Evolutionary conservation across 1,139 yeast genomes (phyloP), one percentile per base, ranked within the genome.

Genomic region (Sugiyamaella castrensis): DNA sequence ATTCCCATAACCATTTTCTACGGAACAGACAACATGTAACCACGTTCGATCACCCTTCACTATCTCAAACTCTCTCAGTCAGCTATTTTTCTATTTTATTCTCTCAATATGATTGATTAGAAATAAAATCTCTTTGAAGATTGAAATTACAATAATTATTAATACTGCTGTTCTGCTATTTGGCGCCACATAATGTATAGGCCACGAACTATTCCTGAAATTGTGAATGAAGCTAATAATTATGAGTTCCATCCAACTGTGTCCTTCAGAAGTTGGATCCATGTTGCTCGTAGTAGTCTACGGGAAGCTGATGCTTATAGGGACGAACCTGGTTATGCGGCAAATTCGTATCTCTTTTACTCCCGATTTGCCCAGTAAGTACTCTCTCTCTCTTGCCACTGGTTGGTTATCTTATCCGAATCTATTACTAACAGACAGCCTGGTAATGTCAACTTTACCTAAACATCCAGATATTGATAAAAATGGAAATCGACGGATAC

Each of bases 261-360:
- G 19, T 73, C 79, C 1, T 62, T 76, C 42, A 64, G 67, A 38
- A 58, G 71, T n/a, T 77, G 81, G 73, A 56, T 76, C 12, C 69
- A 77, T 47, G 66, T 77, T 32, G 70, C 77, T 15, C 59, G 66
- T 12, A 65, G 72, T 10, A 58, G 74, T 27, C 57, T 70, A 37
- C 66, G 64, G 8, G 70, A 79, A 69, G 82, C 81, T 0, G 67
- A 68, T 34, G 62, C 72, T 12, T 77, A 73, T 60, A 68, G 69
- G 19, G 51, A 58, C 4, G 79, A 73, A 41, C 62, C 66, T 15
- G 66, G 70, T 12, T 61, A 64, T 43, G 54, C 48, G 26, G 73
- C 70, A 36, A 75, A 76, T 52, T 77, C 82, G 1, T 79, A 73
- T 54, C 61, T 76, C n/a, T 61, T 79, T 43, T 76, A 76, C 57